Base-by-base conservation (phyloP, 306 rosid genomes). In the Senna tora region DNA sequence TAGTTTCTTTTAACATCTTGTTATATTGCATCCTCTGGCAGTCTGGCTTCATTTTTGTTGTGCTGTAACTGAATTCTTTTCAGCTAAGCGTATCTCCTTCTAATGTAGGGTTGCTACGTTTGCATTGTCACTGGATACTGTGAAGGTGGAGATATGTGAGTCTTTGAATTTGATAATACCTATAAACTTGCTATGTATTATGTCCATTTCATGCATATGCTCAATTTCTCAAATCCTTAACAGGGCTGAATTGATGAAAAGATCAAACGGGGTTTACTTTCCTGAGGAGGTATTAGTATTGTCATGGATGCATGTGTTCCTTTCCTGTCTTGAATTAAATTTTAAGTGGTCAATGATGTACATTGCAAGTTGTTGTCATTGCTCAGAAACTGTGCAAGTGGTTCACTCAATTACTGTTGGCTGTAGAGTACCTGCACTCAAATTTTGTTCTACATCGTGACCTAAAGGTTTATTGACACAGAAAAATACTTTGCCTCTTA, bases 131-230 rank as follows among this genome's bases (percentile, higher is more conserved):
- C 99, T 0, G 99, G 99, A 56, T 95, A 95, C 67, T 95, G 99
- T 78, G 99, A 95, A 82, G 99, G 99, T 51, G 99, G 99, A 89
- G 99, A 95, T 86, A 89, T 95, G 99, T 95, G 85, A 88, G 99
- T 89, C 56, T 60, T 36, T 32, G 30, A 25, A 25, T 25, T 25
- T 25, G 58, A 46, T 22, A n/a, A 74, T 67, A 34, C 2, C 52
- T 76, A 50, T 53, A 51, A 85, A 60, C 52, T 66, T 25, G 34
- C 28, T 30, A 58, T 56, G 12, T 65, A 36, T 30, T 13, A 22
- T 45, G 71, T 79, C 60, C 46, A 17, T 34, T 56, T 72, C 5
- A 59, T 66, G 41, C 17, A 49, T 7, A 46, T 52, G 59, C 34
- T 13, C 43, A 50, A 42, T 53, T 49, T 63, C 65, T 69, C 20